phyloP scores from a whole-genome alignment of 1,284 basidiomycete species.

The Rhodotorula glutinis region DNA sequence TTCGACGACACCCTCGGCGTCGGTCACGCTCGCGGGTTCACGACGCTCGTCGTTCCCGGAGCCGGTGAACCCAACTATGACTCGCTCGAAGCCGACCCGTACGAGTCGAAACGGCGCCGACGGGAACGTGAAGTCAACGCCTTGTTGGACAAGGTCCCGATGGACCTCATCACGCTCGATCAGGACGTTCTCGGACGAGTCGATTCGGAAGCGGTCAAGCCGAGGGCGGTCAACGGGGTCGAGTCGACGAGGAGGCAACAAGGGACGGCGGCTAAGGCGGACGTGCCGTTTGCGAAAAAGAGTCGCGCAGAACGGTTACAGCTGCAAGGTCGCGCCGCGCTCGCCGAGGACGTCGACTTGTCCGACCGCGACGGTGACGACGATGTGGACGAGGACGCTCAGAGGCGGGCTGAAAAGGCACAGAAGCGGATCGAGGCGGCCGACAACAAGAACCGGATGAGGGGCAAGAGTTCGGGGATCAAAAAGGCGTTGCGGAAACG shows the following conservation, averaged over 20 bases:
- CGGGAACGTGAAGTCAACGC: constrained; percentile 87
- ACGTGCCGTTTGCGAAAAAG: constrained; percentile 27
- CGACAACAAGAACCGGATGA: constrained; percentile 78
- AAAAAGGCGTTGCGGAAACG: constrained; percentile 80
- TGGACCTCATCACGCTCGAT: constrained; percentile 89
- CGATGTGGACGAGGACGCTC: constrained; percentile 40
- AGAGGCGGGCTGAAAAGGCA: constrained; percentile 45
- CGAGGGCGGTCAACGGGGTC: neutral
- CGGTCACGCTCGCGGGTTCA: constrained; percentile 66
- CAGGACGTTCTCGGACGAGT: constrained; percentile 60
- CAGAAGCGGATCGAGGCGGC: constrained; percentile 57
- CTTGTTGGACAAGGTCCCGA: constrained; percentile 91
- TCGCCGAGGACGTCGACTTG: constrained; percentile 47
- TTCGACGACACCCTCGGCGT: constrained; percentile 90
- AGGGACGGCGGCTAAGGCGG: neutral
- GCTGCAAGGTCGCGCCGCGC: constrained; percentile 46
- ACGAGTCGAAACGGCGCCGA: constrained; percentile 75
- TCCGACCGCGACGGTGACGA: constrained; percentile 43
- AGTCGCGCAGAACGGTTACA: constrained; percentile 42
- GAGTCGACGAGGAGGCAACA: neutral
- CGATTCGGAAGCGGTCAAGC: constrained; percentile 27
- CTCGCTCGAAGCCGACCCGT: constrained; percentile 88
- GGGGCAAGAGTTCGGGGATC: constrained; percentile 64
- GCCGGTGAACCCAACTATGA: constrained; percentile 94
- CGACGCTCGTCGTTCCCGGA: constrained; percentile 83